These are phyloP conservation scores for Podila horticola DNA, from an alignment of 192 early-diverging fungal genomes.

Conservation along the genomic window DNA sequence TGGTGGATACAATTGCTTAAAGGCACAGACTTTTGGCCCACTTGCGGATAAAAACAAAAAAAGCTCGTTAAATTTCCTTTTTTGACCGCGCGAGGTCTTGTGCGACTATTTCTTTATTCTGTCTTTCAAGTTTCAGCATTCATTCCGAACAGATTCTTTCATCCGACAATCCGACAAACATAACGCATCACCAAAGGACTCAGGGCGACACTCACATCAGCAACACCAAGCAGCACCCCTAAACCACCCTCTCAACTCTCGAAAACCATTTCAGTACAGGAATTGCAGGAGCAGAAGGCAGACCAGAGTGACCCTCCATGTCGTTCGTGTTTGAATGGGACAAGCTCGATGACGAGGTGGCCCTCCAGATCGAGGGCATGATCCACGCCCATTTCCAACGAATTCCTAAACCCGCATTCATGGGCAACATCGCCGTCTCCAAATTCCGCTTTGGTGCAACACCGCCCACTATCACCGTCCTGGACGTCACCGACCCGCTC, in stretches of 20 bases:
- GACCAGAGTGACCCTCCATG: constrained; percentile 48
- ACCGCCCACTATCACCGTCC: constrained; percentile 74
- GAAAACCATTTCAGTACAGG: background rate
- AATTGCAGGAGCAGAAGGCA: background rate
- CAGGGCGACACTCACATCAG: too few species aligned
- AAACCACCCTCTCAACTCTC: background rate
- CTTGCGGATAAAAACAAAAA: background rate
- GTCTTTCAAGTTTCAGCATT: background rate
- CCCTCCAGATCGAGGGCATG: constrained; percentile 70
- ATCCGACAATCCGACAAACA: background rate
- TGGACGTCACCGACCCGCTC: constrained; percentile 78
- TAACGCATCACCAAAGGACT: too few species aligned
- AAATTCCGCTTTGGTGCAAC: constrained; percentile 74
- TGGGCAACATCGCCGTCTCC: constrained; percentile 76
- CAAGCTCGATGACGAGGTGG: constrained; percentile 72
- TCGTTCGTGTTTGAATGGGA: constrained; percentile 78
- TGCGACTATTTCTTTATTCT: background rate
- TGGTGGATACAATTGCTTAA: too few species aligned
- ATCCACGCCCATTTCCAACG: constrained; percentile 72
- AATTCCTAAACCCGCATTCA: constrained; percentile 72
- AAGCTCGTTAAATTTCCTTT: background rate
- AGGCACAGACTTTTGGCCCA: too few species aligned
- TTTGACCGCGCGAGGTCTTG: background rate
- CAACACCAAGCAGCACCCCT: too few species aligned
- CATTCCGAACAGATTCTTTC: background rate